These are phyloP conservation scores for Schoenoplectus tabernaemontani DNA, from an alignment of 202 grass and related monocot species.

Conservation along the genomic window DNA sequence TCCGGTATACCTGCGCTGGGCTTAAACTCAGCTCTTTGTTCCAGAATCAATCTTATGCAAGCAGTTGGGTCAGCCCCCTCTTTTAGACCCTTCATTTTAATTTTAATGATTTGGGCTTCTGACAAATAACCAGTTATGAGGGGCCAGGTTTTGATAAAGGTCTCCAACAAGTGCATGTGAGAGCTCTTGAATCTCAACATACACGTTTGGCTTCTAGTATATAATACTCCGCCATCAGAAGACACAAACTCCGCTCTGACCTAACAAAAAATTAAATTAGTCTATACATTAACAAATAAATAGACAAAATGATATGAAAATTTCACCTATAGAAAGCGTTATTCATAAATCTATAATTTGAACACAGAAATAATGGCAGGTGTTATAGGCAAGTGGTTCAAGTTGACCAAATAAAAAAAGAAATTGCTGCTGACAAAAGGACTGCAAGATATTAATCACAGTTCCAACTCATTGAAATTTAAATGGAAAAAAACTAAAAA, in stretches of 20 bases:
- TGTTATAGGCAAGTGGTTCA: not conserved
- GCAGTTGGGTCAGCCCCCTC: constrained; percentile 47
- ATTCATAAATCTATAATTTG: not conserved
- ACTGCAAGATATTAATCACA: not conserved
- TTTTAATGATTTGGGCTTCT: constrained; percentile 57
- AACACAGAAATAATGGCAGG: not conserved
- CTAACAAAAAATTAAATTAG: constrained; percentile 24
- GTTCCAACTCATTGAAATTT: not conserved
- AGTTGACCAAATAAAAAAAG: not conserved
- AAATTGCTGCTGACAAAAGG: not conserved
- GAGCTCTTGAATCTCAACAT: constrained; percentile 91
- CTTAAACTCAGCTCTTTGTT: constrained; percentile 74
- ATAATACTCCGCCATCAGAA: constrained; percentile 41
- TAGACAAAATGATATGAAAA: not conserved
- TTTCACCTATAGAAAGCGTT: not conserved
- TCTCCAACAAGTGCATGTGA: constrained; percentile 74
- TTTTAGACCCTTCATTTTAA: constrained; percentile 62
- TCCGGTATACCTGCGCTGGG: constrained; percentile 70
- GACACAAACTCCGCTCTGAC: constrained; percentile 69
- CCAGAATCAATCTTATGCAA: constrained; percentile 58
- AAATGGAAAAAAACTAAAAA: not conserved
- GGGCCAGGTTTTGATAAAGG: constrained; percentile 57
- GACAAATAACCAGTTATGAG: constrained; percentile 74
- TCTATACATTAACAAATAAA: not conserved
- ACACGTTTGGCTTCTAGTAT: constrained; percentile 56